These are phyloP conservation scores for Salix caprea DNA, from an alignment of 345 rosid genomes.

Conservation along the genomic window DNA sequence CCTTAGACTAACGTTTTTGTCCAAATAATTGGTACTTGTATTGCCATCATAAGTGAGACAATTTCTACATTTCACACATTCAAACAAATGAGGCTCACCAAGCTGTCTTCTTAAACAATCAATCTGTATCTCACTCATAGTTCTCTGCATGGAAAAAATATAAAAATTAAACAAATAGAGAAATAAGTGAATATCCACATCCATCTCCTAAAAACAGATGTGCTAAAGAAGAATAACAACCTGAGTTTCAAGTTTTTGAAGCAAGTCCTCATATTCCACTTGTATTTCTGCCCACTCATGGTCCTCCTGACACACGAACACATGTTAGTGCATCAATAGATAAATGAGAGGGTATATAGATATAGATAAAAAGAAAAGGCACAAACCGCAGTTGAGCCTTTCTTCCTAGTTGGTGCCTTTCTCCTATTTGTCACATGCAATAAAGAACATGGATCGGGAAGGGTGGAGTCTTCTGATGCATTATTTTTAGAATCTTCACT, in stretches of 20 bases:
- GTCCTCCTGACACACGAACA: conserved; percentile 47
- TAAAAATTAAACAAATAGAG: neutral
- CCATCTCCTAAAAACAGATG: conserved; percentile 1
- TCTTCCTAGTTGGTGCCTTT: conserved; percentile 54
- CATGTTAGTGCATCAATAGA: conserved; percentile 21
- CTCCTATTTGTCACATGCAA: conserved; percentile 76
- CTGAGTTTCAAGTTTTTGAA: conserved; percentile 60
- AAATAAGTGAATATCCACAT: neutral
- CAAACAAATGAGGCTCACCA: conserved; percentile 31
- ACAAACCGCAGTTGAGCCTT: conserved; percentile 56
- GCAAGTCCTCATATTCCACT: conserved; percentile 64
- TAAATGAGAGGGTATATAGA: conserved; percentile 10
- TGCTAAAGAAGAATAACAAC: conserved; percentile 30
- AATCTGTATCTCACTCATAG: conserved; percentile 52
- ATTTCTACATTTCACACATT: conserved; percentile 22
- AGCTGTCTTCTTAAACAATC: conserved; percentile 58
- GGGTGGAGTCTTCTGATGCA: conserved; percentile 36
- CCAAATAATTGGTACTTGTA: conserved; percentile 23
- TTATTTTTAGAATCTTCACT: conserved; percentile 33
- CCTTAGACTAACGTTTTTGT: conserved; percentile 35
- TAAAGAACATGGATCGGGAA: conserved; percentile 74
- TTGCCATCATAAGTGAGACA: conserved; percentile 15
- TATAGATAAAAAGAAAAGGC: conserved; percentile 19
- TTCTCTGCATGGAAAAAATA: conserved; percentile 42
- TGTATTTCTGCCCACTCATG: conserved; percentile 41